Conservation (phyloP, 768 basidiomycete genomes). For the Hydnomerulius pinastri region DNA sequence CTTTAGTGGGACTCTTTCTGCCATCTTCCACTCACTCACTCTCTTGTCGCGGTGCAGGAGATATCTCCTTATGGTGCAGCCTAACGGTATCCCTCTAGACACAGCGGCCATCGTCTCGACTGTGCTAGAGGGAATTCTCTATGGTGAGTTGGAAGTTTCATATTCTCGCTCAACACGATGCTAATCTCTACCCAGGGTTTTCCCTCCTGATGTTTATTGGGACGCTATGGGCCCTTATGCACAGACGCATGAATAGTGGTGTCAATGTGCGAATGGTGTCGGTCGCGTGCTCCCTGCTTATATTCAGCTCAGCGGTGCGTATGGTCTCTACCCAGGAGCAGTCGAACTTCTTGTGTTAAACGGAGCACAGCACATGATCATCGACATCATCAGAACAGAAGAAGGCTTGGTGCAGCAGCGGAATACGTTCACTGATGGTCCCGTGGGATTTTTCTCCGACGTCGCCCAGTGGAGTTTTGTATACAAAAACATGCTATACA, state of each 20-base stretch:
- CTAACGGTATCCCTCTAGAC: slow-evolving; percentile 17
- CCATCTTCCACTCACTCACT: not conserved
- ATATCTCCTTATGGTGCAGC: not conserved
- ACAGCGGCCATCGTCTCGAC: slow-evolving; percentile 25
- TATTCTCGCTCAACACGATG: not conserved
- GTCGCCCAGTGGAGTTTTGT: slow-evolving; percentile 28
- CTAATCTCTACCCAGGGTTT: slow-evolving; percentile 18
- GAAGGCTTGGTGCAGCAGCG: slow-evolving; percentile 24
- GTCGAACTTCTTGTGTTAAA: not conserved
- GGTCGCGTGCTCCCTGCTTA: slow-evolving; percentile 22
- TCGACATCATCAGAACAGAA: slow-evolving; percentile 20
- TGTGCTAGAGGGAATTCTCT: slow-evolving; percentile 26
- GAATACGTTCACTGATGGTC: slow-evolving; percentile 22
- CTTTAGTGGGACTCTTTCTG: not conserved
- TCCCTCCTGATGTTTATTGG: slow-evolving; percentile 32
- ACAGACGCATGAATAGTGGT: not conserved
- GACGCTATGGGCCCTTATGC: slow-evolving; percentile 24
- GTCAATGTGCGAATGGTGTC: slow-evolving; percentile 16
- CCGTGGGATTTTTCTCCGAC: slow-evolving; percentile 26
- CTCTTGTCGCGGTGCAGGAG: not conserved
- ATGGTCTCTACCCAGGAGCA: not conserved
- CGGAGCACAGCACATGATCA: slow-evolving; percentile 12
- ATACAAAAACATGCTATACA: slow-evolving; percentile 24
- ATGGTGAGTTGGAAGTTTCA: slow-evolving; percentile 15
- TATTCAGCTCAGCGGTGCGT: slow-evolving; percentile 25